phyloP scores from a whole-genome alignment of 257 asterid species.

The Plantago major region DNA sequence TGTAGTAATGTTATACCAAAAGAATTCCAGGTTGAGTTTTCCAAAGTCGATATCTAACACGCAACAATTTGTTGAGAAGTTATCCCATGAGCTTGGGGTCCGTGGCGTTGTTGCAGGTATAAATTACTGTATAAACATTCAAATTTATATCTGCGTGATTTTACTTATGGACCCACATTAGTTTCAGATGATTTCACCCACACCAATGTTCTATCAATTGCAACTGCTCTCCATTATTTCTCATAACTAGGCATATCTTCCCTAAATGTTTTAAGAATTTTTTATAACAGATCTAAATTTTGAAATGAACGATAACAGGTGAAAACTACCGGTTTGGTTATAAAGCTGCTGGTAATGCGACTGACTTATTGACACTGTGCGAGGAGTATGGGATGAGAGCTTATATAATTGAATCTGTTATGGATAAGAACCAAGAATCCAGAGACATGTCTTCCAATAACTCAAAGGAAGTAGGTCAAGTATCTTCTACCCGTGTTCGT shows the following conservation, averaged over 20 bases:
- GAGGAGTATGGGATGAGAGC: constrained; percentile 63
- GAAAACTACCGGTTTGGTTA: constrained; percentile 92
- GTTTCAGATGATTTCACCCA: not conserved
- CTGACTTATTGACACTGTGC: constrained; percentile 67
- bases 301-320: constrained; percentile 37
- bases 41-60: constrained; percentile 78
- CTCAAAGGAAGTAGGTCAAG: constrained; percentile 79
- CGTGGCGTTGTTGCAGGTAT: constrained; percentile 93
- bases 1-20: constrained; percentile 58
- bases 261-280: not conserved
- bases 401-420: constrained; percentile 63
- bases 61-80: constrained; percentile 73
- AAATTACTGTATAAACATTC: not conserved
- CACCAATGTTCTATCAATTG: not conserved
- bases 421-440: constrained; percentile 65
- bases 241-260: not conserved
- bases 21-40: constrained; percentile 71
- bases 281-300: not conserved
- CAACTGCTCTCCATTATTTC: not conserved
- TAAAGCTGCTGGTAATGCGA: constrained; percentile 72
- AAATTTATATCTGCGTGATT: not conserved
- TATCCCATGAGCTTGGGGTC: constrained; percentile 74
- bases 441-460: constrained; percentile 21
- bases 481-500: constrained; percentile 92
- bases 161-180: not conserved